A percentile compares a stretch with the other conserved stretches of the same genome.
These are phyloP conservation scores for Coleophoma eucalyptorum DNA, from an alignment of 2,329 filamentous ascomycete species.

Conservation along the genomic window DNA sequence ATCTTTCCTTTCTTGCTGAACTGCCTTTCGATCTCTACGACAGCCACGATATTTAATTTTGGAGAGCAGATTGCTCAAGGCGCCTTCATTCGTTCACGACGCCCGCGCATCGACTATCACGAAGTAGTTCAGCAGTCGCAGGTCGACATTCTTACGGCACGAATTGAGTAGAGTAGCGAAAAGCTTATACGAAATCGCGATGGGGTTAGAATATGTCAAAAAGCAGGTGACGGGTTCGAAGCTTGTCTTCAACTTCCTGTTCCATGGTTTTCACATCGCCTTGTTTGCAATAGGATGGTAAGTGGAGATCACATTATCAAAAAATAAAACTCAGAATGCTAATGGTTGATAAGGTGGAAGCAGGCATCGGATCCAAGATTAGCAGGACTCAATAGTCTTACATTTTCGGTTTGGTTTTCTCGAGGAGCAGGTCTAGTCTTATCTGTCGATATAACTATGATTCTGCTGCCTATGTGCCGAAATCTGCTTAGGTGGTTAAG, in stretches of 20 bases:
- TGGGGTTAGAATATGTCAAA: constrained; percentile 33
- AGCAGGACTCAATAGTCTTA: constrained; percentile 73
- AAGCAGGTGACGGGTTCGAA: constrained; percentile 69
- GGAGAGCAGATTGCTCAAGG: constrained; percentile 12
- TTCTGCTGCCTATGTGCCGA: constrained; percentile 90
- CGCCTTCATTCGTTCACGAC: constrained; percentile 11
- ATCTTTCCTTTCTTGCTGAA: constrained; percentile 42
- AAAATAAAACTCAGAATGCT: constrained; percentile 11
- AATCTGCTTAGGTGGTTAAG: constrained; percentile 81
- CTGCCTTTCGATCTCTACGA: constrained; percentile 29
- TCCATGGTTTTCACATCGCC: constrained; percentile 74
- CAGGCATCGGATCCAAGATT: constrained; percentile 67
- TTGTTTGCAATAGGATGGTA: constrained; percentile 88
- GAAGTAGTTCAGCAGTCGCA: constrained; percentile 38
- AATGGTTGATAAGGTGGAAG: constrained; percentile 60
- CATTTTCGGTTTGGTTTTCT: constrained; percentile 93
- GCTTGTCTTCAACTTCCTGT: constrained; percentile 74
- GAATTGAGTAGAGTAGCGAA: constrained; percentile 3
- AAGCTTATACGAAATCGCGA: constrained; percentile 14
- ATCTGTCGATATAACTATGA: constrained; percentile 79
- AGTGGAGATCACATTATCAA: constrained; percentile 24
- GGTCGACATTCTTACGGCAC: constrained; percentile 47
- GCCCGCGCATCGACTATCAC: constrained; percentile 18
- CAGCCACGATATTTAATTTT: constrained; percentile 24
- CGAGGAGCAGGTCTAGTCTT: constrained; percentile 87